Evolutionary conservation across 352 stramenopile genomes (phyloP).

Genomic region (Phytophthora cryptogea): DNA sequence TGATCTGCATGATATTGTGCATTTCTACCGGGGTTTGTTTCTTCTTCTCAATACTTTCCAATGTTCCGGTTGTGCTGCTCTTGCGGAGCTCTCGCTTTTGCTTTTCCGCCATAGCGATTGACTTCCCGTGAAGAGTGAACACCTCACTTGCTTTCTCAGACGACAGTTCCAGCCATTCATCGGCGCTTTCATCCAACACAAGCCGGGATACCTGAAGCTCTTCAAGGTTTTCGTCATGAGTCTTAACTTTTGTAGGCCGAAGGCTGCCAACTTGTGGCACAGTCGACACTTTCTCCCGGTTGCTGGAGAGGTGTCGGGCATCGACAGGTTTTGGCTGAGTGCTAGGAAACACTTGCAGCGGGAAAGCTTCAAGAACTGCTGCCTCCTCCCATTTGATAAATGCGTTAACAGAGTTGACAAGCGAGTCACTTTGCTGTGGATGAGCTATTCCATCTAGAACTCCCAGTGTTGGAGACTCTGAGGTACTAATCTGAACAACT

Average conservation of each 20-base stretch:
- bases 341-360: constrained; percentile 16
- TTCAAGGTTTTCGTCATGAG: not conserved
- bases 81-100: not conserved
- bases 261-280: constrained; percentile 5
- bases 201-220: not conserved
- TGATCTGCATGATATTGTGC: not conserved
- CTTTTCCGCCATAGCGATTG: constrained; percentile 18
- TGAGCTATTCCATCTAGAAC: not conserved
- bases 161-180: not conserved
- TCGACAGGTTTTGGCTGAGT: not conserved
- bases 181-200: not conserved
- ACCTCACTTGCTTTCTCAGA: constrained; percentile 1
- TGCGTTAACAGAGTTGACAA: not conserved
- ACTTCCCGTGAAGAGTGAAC: constrained; percentile 21
- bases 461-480: not conserved
- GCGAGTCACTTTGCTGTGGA: not conserved
- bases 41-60: not conserved
- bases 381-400: constrained; percentile 33
- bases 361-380: constrained; percentile 20
- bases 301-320: not conserved
- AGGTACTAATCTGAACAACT: constrained; percentile 18
- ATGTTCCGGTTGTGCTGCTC: not conserved
- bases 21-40: not conserved
- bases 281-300: not conserved
- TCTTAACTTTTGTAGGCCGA: not conserved